These are phyloP conservation scores for Carex sylvatica DNA, from an alignment of 202 grass and related monocot species.

Conservation along the genomic window DNA sequence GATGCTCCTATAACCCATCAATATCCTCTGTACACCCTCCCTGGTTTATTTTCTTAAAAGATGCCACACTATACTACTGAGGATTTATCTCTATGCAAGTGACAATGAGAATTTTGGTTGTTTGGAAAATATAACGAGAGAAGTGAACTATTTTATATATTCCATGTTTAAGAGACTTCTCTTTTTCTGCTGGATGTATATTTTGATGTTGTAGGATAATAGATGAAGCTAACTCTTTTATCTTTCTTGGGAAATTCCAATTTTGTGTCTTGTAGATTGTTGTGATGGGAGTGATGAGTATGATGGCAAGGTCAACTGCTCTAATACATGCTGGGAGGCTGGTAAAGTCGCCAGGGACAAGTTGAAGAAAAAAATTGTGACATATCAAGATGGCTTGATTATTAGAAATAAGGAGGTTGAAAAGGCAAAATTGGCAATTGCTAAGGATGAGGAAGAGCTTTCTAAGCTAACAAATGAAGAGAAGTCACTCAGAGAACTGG, in stretches of 20 bases:
- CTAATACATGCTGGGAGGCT: constrained; percentile 97
- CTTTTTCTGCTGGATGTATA: not conserved
- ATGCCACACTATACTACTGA: not conserved
- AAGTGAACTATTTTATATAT: not conserved
- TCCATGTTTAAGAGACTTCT: not conserved
- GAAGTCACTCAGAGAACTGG: constrained; percentile 72
- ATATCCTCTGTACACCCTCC: not conserved
- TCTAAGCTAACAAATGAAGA: constrained; percentile 77
- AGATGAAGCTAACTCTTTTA: not conserved
- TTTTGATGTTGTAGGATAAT: not conserved
- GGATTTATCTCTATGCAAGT: not conserved
- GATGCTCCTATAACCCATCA: not conserved
- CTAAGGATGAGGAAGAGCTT: constrained; percentile 75
- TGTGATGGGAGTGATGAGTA: constrained; percentile 99
- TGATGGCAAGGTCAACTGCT: constrained; percentile 62
- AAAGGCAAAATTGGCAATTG: constrained; percentile 75
- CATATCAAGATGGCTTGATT: constrained; percentile 62
- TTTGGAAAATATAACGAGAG: not conserved
- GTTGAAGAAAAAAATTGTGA: constrained; percentile 81
- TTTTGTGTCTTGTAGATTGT: constrained; percentile 57
- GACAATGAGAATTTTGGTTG: not conserved
- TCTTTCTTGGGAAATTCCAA: not conserved
- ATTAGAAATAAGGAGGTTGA: constrained; percentile 72
- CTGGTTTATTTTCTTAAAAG: not conserved
- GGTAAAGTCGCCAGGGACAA: constrained; percentile 88